Evolutionary conservation across 2,329 filamentous ascomycete genomes (phyloP).

Genomic region (Microascus cirrosus): DNA sequence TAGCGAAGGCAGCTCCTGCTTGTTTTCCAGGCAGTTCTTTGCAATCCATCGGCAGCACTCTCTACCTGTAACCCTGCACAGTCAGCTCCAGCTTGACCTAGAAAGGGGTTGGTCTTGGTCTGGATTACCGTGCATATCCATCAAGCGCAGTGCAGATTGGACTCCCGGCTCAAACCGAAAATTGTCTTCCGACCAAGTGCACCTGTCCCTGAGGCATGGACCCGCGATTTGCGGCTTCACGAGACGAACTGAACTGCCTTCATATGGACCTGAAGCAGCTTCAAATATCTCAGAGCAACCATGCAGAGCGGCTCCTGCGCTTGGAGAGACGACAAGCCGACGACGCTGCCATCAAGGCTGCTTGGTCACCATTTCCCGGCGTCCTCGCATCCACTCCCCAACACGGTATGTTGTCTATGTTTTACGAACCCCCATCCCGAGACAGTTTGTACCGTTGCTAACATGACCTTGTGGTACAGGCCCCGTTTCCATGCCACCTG

Average conservation of each 20-base stretch:
- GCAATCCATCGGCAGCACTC: background rate
- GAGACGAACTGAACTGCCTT: constrained; percentile 56
- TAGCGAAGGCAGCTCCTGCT: background rate
- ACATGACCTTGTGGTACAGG: constrained; percentile 35
- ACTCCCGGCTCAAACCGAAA: background rate
- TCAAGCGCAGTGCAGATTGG: background rate
- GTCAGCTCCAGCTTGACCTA: background rate
- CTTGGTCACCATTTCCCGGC: constrained; percentile 94
- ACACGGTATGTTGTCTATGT: constrained; percentile 53
- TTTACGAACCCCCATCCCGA: background rate
- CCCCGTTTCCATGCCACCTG: constrained; percentile 66
- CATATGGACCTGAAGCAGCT: constrained; percentile 62
- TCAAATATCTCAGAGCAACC: constrained; percentile 49
- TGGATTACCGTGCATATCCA: background rate
- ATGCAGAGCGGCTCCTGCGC: constrained; percentile 49
- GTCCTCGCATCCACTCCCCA: constrained; percentile 73
- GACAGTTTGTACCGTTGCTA: background rate
- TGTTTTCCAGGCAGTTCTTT: background rate
- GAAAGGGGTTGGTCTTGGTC: background rate
- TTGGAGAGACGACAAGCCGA: constrained; percentile 58
- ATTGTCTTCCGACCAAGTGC: background rate
- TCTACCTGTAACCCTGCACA: background rate
- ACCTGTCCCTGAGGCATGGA: constrained; percentile 41
- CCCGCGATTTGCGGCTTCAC: constrained; percentile 45
- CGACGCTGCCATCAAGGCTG: constrained; percentile 63